Conservation (phyloP, 2,329 filamentous ascomycete genomes). For the Pseudopithomyces chartarum region DNA sequence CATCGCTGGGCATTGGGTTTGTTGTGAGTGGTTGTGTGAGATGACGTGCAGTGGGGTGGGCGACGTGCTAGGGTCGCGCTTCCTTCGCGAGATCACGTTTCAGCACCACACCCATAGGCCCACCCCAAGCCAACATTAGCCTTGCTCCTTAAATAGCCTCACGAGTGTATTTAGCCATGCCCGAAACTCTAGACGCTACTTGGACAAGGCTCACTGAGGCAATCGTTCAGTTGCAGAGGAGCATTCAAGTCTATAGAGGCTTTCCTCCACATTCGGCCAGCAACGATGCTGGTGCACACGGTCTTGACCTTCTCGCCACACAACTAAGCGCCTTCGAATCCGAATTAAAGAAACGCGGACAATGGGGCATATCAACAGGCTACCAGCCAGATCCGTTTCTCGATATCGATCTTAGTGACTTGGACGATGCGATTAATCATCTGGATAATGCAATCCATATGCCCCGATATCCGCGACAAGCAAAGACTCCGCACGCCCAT, state of each 20-base stretch:
- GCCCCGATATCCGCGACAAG: neutral
- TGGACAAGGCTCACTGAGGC: neutral
- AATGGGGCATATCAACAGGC: neutral
- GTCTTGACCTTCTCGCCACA: neutral
- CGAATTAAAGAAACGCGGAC: neutral
- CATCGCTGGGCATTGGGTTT: slow-evolving; percentile 47
- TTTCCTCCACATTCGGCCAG: neutral
- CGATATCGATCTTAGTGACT: neutral
- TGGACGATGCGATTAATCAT: neutral
- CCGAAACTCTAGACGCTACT: neutral
- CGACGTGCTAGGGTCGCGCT: slow-evolving; percentile 19
- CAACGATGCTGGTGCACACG: too few species aligned
- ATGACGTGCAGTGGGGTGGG: slow-evolving; percentile 21
- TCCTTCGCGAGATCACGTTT: slow-evolving; percentile 17
- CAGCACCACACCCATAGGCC: neutral
- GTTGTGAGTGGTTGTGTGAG: slow-evolving; percentile 19
- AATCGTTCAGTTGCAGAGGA: slow-evolving; percentile 1
- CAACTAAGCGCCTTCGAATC: neutral
- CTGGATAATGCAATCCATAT: neutral
- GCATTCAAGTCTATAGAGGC: neutral
- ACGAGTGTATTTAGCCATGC: neutral
- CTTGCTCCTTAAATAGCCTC: too few species aligned
- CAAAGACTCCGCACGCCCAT: neutral
- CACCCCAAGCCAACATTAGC: too few species aligned
- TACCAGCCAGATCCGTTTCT: neutral